A percentile compares a stretch with the other conserved stretches of the same genome.
Conservation (phyloP, 768 basidiomycete genomes). For the Sporobolomyces phaffii region DNA sequence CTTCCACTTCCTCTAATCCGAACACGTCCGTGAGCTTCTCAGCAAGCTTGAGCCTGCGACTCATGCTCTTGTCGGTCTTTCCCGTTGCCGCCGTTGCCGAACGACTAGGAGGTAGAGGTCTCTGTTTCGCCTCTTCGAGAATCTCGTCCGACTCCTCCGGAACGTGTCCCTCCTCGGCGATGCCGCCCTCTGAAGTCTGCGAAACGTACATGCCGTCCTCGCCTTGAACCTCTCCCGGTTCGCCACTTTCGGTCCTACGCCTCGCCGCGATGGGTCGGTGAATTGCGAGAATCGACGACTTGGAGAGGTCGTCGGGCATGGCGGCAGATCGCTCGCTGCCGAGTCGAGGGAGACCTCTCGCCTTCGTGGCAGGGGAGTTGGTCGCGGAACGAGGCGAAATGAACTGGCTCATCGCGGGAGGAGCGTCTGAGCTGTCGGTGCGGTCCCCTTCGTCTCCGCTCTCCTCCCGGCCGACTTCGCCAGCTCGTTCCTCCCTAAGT, state of each 20-base stretch:
- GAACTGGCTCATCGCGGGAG: not conserved
- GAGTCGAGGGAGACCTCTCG: not conserved
- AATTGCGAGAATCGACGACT: slow-evolving; percentile 27
- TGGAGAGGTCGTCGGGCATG: slow-evolving; percentile 4
- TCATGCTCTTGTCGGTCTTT: not conserved
- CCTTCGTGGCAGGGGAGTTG: not conserved
- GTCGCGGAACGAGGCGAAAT: slow-evolving; percentile 6
- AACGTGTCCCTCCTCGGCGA: not conserved
- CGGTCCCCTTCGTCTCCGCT: not conserved
- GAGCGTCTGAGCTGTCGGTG: not conserved
- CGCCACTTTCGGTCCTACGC: slow-evolving; percentile 9
- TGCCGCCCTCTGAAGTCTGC: not conserved
- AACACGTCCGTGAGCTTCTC: slow-evolving; percentile 86
- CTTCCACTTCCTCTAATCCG: slow-evolving; percentile 68
- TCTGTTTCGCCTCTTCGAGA: not conserved
- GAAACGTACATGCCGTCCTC: not conserved
- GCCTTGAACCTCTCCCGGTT: slow-evolving; percentile 3
- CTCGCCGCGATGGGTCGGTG: slow-evolving; percentile 26
- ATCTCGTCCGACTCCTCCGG: not conserved
- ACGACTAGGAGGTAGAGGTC: not conserved
- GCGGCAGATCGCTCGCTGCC: not conserved
- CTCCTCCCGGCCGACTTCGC: too few species aligned
- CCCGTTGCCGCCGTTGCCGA: not conserved
- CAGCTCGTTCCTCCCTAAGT: not conserved
- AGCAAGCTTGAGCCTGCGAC: slow-evolving; percentile 55